Evolutionary conservation across 176 grass and related monocot genomes (phyloP).

Genomic region (Miscanthus lutarioriparius): DNA sequence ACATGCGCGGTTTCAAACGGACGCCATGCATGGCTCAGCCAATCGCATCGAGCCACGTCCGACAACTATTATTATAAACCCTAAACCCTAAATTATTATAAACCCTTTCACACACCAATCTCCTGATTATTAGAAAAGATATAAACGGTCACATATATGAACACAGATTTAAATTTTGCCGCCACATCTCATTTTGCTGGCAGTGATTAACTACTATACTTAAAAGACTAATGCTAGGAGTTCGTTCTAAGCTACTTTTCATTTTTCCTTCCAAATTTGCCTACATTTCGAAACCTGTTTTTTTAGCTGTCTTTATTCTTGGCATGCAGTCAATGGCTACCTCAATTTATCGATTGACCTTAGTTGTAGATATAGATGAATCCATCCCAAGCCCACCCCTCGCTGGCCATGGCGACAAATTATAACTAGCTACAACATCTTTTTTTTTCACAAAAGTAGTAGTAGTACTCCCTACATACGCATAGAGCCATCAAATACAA

Average conservation of each 20-base stretch:
- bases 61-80: background rate
- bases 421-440: background rate
- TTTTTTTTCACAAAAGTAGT: background rate
- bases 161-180: background rate
- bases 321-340: background rate
- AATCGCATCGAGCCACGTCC: background rate
- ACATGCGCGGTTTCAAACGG: constrained; percentile 9
- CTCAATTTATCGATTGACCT: background rate
- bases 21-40: background rate
- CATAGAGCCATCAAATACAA: background rate
- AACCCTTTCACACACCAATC: background rate
- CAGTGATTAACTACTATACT: background rate
- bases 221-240: too few species aligned
- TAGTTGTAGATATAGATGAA: background rate
- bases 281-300: background rate
- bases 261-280: background rate
- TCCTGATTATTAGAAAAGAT: background rate
- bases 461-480: background rate
- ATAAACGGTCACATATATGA: background rate
- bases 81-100: too few species aligned
- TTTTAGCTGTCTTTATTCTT: background rate
- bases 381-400: background rate
- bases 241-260: background rate
- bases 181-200: background rate
- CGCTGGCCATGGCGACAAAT: background rate